These are phyloP conservation scores for Eimeria praecox DNA, from an alignment of 169 alveolate genomes.

Conservation along the genomic window DNA sequence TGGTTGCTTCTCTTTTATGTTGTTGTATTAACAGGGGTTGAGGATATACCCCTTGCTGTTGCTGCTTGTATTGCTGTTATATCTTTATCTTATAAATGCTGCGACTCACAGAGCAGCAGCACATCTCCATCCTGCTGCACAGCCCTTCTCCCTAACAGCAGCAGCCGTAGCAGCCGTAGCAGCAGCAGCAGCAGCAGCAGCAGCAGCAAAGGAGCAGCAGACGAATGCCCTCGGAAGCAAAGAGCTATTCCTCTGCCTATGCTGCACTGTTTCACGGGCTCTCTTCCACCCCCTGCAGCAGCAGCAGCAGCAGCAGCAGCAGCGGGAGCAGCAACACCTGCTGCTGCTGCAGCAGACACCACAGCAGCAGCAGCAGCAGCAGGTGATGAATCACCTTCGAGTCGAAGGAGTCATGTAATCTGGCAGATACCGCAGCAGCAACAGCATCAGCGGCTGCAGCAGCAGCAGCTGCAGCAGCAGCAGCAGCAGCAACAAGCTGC, in stretches of 20 bases:
- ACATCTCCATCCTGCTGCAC: slow-evolving; percentile 70
- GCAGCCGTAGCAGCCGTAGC: slow-evolving; percentile 24
- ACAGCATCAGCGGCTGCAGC: not conserved
- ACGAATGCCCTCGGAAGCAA: not conserved
- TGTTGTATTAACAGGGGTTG: slow-evolving; percentile 18
- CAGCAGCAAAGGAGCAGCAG: not conserved
- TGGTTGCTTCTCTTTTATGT: slow-evolving; percentile 54
- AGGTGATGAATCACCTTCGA: too few species aligned
- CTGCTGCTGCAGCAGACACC: not conserved
- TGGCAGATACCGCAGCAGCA: slow-evolving; percentile 3
- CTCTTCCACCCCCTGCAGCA: slow-evolving; percentile 16
- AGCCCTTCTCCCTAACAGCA: slow-evolving; percentile 47
- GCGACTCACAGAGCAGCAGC: slow-evolving; percentile 17
- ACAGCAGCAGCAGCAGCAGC: slow-evolving; percentile 12
- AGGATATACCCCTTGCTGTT: slow-evolving; percentile 41
- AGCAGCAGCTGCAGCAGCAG: slow-evolving; percentile 11
- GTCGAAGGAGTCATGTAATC: too few species aligned
- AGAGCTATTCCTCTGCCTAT: slow-evolving; percentile 10
- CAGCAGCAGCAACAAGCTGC: slow-evolving; percentile 10
- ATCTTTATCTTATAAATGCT: slow-evolving; percentile 60
- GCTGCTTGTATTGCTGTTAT: slow-evolving; percentile 30
- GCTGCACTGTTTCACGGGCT: slow-evolving; percentile 61
- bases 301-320: not conserved
- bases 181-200: slow-evolving; percentile 10
- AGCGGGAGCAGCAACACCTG: too few species aligned